Base-by-base conservation (phyloP, 495 filamentous ascomycete species). In the Neurospora sp. region DNA sequence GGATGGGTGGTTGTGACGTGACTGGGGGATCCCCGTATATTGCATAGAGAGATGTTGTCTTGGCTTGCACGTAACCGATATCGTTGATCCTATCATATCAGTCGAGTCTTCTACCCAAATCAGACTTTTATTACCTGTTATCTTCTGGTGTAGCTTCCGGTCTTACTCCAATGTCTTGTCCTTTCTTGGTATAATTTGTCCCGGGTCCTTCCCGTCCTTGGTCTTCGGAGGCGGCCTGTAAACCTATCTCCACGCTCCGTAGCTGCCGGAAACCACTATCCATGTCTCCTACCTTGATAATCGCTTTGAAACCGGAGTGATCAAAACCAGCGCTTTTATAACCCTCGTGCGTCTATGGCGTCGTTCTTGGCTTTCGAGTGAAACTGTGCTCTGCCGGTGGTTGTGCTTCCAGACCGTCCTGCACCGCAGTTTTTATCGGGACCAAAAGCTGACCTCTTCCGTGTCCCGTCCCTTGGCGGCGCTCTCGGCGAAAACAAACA, bases 381-480 rank as follows among this genome's bases (percentile, higher is more conserved):
- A 35, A 16, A 37, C 12, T 65, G 53, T 65, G 53, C 53, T 65
- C 53, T 65, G 53, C 53, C 53, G 53, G 27, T 65, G 53, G 53
- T 35, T 35, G 27, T 65, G 27, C 53, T 35, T 37, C 53, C 27
- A 65, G 53, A 6, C 27, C 53, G 53, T 37, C 53, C 31, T 65
- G 12, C 53, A 65, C 53, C 53, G 53, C 53, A 65, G 53, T 35
- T 17, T 35, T 35, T 31, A 61, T 65, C 53, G 27, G 53, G 53
- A 35, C 53, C 53, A 31, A 65, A 61, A 65, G 53, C 53, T 65
- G 65, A 69, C 70, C 70, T 72, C 70, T 40, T 72, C 70, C 37
- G 48, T 72, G 35, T 72, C 45, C 70, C 53, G 53, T 72, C 53
- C 48, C 70, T 72, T 72, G 70, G 70, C 53, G 70, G 70, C 35